Evolutionary conservation across 1,284 basidiomycete species (phyloP), one percentile per base, ranked within the genome.

Genomic region (Pyrrhoderma noxium): DNA sequence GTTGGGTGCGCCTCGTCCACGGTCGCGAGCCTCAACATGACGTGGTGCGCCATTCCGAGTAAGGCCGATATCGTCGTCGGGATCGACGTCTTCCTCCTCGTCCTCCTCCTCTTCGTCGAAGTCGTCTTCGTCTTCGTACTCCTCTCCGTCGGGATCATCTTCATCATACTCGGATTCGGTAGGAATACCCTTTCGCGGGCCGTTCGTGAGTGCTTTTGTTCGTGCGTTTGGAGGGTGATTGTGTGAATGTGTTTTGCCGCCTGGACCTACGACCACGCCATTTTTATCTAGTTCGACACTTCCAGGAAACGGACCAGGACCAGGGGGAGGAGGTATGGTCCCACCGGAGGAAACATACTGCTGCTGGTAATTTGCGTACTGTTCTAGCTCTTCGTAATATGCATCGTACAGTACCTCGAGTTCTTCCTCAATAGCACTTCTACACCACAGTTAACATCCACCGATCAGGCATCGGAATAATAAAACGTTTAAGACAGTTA

Each of bases 331-430:
- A 58, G 91, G 82, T 60, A 92, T 79, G 47, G 85, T 86, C 57
- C 89, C 87, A 64, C 85, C 87, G 61, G 85, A 88, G 60, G 82
- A 84, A 62, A 88, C 86, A 70, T 92, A 93, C 69, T 85, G 89
- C 78, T 93, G 87, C 77, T 97, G 92, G 72, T 94, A 90, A 70
- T 91, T 88, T 69, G 93, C 94, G 79, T 98, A 98, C 74, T 89
- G 85, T 79, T 97, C 91, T 73, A 99, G 85, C 77, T 98, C 94
- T 69, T 96, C 91, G 80, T 98, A 98, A 80, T 99, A 99, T 74
- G 93, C 91, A 77, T 96, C 93, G 78, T 99, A 98, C 71, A 98
- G 85, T 74, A 93, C 90, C 76, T 97, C 92, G 68, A 99, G 85
- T 77, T 99, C 95, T 73, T 93, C 90, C 77, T 98, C 96, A 73